A percentile compares a stretch with the other conserved stretches of the same genome.
phyloP scores from a whole-genome alignment of 192 early-diverging fungal genomes.

The Backusella mclennaniae region DNA sequence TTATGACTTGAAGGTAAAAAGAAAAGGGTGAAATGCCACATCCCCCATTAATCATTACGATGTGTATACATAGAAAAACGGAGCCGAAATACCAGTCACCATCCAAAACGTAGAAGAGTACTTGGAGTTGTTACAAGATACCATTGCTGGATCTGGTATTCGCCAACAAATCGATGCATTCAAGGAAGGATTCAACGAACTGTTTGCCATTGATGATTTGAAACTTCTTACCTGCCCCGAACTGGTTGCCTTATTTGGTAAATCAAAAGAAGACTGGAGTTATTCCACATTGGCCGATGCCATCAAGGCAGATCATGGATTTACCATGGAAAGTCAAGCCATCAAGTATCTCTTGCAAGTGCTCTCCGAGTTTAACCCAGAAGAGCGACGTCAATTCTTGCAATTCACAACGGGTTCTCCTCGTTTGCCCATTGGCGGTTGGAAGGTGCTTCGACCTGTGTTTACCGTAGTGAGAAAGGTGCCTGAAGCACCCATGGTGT shows the following conservation, averaged over 20 bases:
- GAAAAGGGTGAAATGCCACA: background rate
- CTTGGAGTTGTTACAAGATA: conserved; percentile 60
- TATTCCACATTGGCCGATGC: conserved; percentile 59
- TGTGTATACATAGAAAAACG: conserved; percentile 37
- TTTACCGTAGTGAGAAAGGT: conserved; percentile 87
- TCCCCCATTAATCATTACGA: background rate
- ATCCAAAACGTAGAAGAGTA: conserved; percentile 84
- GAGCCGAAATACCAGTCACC: conserved; percentile 66
- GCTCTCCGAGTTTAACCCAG: conserved; percentile 60
- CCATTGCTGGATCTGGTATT: conserved; percentile 67
- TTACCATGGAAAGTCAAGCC: conserved; percentile 62
- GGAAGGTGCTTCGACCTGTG: conserved; percentile 74
- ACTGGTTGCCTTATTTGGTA: conserved; percentile 66
- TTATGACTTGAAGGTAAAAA: conserved; percentile 56
- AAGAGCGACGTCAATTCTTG: conserved; percentile 75
- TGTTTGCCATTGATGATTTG: conserved; percentile 75
- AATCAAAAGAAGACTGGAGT: conserved; percentile 77
- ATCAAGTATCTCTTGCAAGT: conserved; percentile 66
- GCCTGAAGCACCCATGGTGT: conserved; percentile 54
- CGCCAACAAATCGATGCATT: conserved; percentile 74
- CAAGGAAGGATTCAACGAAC: conserved; percentile 72
- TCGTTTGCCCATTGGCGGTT: conserved; percentile 86
- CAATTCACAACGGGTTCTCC: conserved; percentile 90
- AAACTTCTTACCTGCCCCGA: conserved; percentile 72
- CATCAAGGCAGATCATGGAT: conserved; percentile 88